Evolutionary conservation across 148 eudicot species (phyloP).

Genomic region (Fagopyrum tataricum): DNA sequence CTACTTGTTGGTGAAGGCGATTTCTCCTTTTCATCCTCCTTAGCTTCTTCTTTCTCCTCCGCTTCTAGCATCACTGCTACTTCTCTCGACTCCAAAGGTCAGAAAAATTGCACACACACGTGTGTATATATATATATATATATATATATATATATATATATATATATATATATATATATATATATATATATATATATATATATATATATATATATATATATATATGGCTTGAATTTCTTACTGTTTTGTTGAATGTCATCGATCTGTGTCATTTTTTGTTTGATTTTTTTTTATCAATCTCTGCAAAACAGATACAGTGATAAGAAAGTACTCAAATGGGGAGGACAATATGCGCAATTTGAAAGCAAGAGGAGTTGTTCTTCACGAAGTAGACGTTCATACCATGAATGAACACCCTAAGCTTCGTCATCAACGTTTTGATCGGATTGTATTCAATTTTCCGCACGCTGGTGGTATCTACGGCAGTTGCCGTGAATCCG

Average conservation of each 20-base stretch:
- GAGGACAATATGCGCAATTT: not conserved
- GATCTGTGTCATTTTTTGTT: no score
- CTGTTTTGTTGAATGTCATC: no score
- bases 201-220: no score
- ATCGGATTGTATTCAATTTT: constrained; percentile 28
- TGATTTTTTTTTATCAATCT: not conserved
- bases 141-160: no score
- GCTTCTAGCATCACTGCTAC: constrained; percentile 10
- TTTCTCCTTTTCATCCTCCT: constrained; percentile 6
- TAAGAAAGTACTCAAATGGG: not conserved
- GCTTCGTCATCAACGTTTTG: constrained; percentile 9
- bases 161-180: no score
- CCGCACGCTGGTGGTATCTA: constrained; percentile 16
- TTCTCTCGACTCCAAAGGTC: constrained; percentile 3
- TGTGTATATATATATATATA: no score
- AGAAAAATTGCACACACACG: no score
- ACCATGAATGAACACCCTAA: not conserved
- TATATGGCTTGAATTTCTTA: no score
- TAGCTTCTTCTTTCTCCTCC: not conserved
- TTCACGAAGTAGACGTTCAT: not conserved
- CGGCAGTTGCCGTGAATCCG: not conserved
- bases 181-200: no score
- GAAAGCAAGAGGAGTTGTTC: not conserved
- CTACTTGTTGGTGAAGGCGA: constrained; percentile 8
- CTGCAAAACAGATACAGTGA: not conserved